Evolutionary conservation across 2,329 filamentous ascomycete genomes (phyloP).

Genomic region (Penicillium sclerotiorum): DNA sequence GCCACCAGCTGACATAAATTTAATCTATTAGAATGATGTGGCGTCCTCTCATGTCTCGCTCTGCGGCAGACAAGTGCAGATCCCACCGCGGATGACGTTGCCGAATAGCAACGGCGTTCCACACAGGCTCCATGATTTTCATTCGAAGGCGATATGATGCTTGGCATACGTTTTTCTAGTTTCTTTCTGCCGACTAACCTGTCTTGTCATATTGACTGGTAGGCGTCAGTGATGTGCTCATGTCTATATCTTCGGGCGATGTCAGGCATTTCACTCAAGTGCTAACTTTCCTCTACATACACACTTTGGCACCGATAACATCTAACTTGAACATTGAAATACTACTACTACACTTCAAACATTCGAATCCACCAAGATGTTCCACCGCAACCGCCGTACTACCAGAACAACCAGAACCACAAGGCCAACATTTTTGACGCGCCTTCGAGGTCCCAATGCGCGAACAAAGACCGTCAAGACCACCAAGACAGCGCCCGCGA

Average conservation of each 20-base stretch:
- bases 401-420: constrained; percentile 41
- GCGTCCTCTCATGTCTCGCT: not conserved
- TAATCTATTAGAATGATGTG: not conserved
- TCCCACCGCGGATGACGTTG: constrained; percentile 25
- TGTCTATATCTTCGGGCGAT: no score
- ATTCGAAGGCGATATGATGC: constrained; percentile 12
- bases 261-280: no score
- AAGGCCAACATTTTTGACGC: constrained; percentile 58
- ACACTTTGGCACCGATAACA: no score
- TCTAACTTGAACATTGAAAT: no score
- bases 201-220: no score
- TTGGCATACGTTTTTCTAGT: constrained; percentile 21
- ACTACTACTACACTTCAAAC: no score
- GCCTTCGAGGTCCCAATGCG: constrained; percentile 49
- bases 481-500: constrained; percentile 46
- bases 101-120: constrained; percentile 15
- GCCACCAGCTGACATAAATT: not conserved
- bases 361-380: constrained; percentile 13
- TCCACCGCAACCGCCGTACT: constrained; percentile 20
- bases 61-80: constrained; percentile 12
- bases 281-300: no score
- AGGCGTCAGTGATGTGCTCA: no score
- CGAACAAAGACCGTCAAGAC: constrained; percentile 40
- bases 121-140: constrained; percentile 6
- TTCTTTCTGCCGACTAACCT: no score